Evolutionary conservation across 164 flowering plant genomes (phyloP).

Genomic region (Pachysandra terminalis): DNA sequence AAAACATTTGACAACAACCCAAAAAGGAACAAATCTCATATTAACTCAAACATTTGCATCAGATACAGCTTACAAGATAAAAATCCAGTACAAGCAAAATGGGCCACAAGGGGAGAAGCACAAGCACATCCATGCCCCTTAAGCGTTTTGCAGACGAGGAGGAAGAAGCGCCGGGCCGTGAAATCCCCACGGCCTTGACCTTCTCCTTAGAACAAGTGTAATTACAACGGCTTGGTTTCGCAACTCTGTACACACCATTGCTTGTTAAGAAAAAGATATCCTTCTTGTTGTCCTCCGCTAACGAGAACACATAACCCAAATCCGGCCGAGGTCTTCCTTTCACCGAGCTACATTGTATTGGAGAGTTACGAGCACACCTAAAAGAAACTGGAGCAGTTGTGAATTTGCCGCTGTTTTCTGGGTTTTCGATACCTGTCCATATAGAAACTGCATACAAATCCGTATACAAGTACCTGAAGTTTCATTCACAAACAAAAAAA

Average conservation of each 20-base stretch:
- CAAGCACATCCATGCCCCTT: too few species aligned
- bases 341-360: constrained; percentile 30
- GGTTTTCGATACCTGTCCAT: constrained; percentile 53
- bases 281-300: constrained; percentile 43
- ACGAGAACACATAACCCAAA: constrained; percentile 41
- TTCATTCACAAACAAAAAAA: too few species aligned
- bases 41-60: too few species aligned
- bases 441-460: constrained; percentile 41
- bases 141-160: too few species aligned
- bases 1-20: too few species aligned
- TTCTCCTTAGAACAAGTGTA: constrained; percentile 22
- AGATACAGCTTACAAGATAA: too few species aligned
- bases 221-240: constrained; percentile 41
- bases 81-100: too few species aligned
- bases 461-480: constrained; percentile 44
- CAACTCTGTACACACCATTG: constrained; percentile 40
- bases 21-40: too few species aligned
- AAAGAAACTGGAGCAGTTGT: constrained; percentile 24
- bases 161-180: too few species aligned
- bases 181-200: too few species aligned
- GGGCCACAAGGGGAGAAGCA: too few species aligned
- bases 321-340: constrained; percentile 34
- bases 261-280: constrained; percentile 38
- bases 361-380: constrained; percentile 46
- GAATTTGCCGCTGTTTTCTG: constrained; percentile 46